Evolutionary conservation across 805 yeast genomes (phyloP).

Genomic region (Lachancea cidri): DNA sequence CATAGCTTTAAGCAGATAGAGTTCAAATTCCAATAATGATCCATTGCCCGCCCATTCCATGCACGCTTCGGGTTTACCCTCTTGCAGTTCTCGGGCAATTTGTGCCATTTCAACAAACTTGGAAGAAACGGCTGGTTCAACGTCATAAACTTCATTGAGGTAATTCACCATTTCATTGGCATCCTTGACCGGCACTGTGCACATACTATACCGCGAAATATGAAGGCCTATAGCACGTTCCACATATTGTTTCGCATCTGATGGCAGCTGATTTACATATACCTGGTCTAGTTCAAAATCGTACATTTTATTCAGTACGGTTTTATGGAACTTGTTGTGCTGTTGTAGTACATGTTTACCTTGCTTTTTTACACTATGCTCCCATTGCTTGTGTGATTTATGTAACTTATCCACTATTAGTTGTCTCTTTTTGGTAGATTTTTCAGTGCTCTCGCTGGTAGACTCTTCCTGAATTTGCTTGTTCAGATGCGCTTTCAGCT

Average conservation of each 20-base stretch:
- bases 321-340: constrained; percentile 27
- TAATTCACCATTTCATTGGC: constrained; percentile 26
- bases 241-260: constrained; percentile 24
- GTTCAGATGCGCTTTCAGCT: constrained; percentile 39
- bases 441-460: constrained; percentile 15
- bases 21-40: constrained; percentile 22
- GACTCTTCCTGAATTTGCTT: constrained; percentile 28
- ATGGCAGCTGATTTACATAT: constrained; percentile 31
- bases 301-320: constrained; percentile 25
- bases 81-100: constrained; percentile 35
- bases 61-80: constrained; percentile 40
- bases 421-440: constrained; percentile 19
- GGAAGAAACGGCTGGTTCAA: constrained; percentile 26
- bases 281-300: constrained; percentile 33
- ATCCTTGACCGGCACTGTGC: constrained; percentile 29
- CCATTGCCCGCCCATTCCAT: constrained; percentile 42
- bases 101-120: constrained; percentile 40
- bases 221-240: constrained; percentile 43
- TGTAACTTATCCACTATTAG: constrained; percentile 28
- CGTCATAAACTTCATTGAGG: constrained; percentile 29
- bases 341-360: constrained; percentile 24
- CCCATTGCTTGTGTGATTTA: constrained; percentile 31
- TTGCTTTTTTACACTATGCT: constrained; percentile 23
- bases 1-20: constrained; percentile 21
- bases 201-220: constrained; percentile 43